phyloP scores from a whole-genome alignment of 768 basidiomycete genomes.

The Mrakia blollopis region DNA sequence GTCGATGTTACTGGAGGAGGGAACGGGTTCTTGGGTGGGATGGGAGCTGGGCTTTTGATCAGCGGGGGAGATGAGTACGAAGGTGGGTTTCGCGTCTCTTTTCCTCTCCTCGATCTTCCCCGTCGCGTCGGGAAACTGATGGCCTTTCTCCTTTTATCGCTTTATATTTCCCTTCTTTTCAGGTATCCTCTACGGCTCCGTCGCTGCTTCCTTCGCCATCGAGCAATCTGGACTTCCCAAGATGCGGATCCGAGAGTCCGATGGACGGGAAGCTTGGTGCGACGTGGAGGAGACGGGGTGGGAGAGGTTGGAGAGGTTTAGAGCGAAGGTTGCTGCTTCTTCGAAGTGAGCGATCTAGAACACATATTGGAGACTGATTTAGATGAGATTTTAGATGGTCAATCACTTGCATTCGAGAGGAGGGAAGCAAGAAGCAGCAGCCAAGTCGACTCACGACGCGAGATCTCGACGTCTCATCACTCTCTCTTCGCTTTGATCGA shows the following conservation, averaged over 20 bases:
- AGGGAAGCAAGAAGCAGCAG: too few species aligned
- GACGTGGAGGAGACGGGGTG: not conserved
- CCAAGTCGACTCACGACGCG: too few species aligned
- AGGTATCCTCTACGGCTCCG: constrained; percentile 25
- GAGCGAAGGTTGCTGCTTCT: not conserved
- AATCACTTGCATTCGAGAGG: too few species aligned
- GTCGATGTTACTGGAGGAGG: constrained; percentile 30
- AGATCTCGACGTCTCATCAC: too few species aligned
- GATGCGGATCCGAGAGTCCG: not conserved
- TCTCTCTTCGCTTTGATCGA: too few species aligned
- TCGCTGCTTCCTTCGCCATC: constrained; percentile 31
- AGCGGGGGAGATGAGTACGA: constrained; percentile 6
- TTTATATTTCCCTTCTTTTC: not conserved
- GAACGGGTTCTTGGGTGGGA: constrained; percentile 30
- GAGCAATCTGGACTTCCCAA: constrained; percentile 26
- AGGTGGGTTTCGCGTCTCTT: constrained; percentile 19
- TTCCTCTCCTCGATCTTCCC: not conserved
- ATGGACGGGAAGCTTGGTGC: not conserved
- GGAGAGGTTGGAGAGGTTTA: constrained; percentile 1
- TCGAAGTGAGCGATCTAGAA: too few species aligned
- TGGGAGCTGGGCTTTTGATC: constrained; percentile 20
- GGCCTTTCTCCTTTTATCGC: too few species aligned
- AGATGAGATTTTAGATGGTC: too few species aligned
- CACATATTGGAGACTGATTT: too few species aligned
- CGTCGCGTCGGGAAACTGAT: not conserved